These are phyloP conservation scores for Phytophthora cactorum DNA, from an alignment of 352 stramenopile species.

Conservation along the genomic window DNA sequence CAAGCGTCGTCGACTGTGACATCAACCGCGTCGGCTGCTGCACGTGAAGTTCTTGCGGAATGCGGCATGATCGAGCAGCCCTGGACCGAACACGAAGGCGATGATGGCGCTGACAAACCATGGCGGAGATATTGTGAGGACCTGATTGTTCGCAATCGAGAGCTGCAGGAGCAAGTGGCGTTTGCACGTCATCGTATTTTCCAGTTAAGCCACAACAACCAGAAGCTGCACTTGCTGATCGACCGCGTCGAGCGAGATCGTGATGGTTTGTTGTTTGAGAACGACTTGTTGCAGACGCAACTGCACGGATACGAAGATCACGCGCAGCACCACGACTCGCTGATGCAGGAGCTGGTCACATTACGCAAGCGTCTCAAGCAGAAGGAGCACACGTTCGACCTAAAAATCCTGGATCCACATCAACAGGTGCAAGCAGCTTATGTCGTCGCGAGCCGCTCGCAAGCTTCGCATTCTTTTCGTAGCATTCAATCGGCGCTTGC, in stretches of 20 bases:
- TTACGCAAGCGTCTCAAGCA: constrained; percentile 52
- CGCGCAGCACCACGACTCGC: constrained; percentile 68
- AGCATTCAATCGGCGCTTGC: constrained; percentile 39
- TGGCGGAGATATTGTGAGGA: constrained; percentile 83
- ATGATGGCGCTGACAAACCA: constrained; percentile 45
- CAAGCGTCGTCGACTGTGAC: constrained; percentile 23
- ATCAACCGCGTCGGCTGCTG: constrained; percentile 16
- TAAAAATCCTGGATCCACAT: constrained; percentile 2
- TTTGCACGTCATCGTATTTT: constrained; percentile 66
- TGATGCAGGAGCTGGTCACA: constrained; percentile 66
- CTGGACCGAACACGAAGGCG: constrained; percentile 18
- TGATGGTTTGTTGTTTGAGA: constrained; percentile 82
- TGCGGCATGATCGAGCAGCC: constrained; percentile 26
- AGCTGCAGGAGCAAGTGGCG: constrained; percentile 80
- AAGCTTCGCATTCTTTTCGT: constrained; percentile 28
- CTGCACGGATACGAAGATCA: constrained; percentile 72
- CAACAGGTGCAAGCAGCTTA: constrained; percentile 10
- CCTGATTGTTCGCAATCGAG: constrained; percentile 70
- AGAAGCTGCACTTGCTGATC: constrained; percentile 83
- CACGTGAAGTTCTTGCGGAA: constrained; percentile 17
- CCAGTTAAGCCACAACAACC: constrained; percentile 79
- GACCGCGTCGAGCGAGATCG: constrained; percentile 87
- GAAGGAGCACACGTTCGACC: constrained; percentile 29
- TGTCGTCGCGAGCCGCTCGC: not conserved
- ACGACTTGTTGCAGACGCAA: constrained; percentile 80